phyloP scores from a whole-genome alignment of 2,329 filamentous ascomycete genomes.

The Reticulascus tulasneorum region DNA sequence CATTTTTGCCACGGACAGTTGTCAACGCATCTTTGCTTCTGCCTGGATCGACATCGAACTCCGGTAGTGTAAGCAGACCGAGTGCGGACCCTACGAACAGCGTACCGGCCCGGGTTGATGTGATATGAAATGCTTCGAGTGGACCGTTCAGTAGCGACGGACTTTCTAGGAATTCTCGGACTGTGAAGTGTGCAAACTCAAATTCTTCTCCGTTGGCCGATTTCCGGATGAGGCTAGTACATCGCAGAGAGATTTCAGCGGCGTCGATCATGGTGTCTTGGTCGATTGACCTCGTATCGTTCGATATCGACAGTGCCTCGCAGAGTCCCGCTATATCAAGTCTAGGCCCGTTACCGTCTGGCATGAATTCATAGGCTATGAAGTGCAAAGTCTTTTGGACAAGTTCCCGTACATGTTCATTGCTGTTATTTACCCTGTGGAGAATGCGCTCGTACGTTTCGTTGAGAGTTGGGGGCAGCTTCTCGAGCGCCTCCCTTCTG shows the following conservation, averaged over 20 bases:
- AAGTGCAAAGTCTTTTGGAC: not conserved
- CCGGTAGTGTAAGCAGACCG: not conserved
- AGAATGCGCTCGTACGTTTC: conserved; percentile 2
- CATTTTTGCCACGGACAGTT: not conserved
- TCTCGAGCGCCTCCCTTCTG: not conserved
- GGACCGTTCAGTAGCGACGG: not conserved
- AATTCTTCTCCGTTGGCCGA: not conserved
- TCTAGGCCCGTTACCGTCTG: rapidly evolving
- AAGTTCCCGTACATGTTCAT: rapidly evolving
- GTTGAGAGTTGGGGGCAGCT: not conserved
- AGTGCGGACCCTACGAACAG: not conserved
- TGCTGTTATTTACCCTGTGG: not conserved
- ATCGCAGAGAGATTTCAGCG: not conserved
- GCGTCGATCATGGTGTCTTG: not conserved
- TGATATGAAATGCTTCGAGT: not conserved
- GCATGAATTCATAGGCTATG: not conserved
- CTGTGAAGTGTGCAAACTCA: conserved; percentile 5
- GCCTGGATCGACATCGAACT: not conserved
- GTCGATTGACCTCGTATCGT: not conserved
- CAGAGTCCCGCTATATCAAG: rapidly evolving
- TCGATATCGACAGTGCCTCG: not conserved
- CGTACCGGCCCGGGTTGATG: not conserved
- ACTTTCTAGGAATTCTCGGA: not conserved
- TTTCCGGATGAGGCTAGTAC: not conserved
- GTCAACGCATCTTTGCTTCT: not conserved